Conservation (phyloP, 352 stramenopile species). For the Phytophthora idaei region DNA sequence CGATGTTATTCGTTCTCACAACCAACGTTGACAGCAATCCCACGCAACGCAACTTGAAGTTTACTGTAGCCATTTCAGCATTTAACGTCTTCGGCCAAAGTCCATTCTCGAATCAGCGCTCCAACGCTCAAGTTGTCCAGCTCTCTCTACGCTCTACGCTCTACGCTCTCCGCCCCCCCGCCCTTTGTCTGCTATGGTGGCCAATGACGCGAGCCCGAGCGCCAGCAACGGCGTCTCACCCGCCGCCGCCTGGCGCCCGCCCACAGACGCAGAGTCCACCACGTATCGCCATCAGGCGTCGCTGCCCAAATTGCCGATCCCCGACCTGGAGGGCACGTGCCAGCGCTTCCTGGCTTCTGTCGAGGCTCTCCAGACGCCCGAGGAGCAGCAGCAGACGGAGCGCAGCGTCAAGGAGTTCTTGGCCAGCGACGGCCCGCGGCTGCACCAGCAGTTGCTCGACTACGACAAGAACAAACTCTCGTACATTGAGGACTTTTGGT, state of each 20-base stretch:
- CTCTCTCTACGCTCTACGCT: neutral
- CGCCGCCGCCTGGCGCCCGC: conserved; percentile 22
- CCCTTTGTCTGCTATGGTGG: conserved; percentile 7
- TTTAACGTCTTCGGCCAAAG: neutral
- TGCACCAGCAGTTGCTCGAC: conserved; percentile 73
- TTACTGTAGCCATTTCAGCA: conserved; percentile 17
- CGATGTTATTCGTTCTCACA: conserved; percentile 1
- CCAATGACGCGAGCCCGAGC: conserved; percentile 16
- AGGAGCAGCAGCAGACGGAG: conserved; percentile 63
- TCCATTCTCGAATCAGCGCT: conserved; percentile 15
- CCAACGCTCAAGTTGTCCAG: conserved; percentile 1
- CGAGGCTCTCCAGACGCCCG: conserved; percentile 71
- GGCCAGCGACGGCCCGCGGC: conserved; percentile 63
- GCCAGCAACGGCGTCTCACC: neutral
- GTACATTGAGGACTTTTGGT: conserved; percentile 96
- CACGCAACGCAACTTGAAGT: conserved; percentile 19
- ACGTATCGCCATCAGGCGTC: conserved; percentile 77
- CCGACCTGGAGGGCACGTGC: conserved; percentile 80
- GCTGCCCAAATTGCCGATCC: conserved; percentile 89
- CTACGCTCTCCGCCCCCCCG: neutral
- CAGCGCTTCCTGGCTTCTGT: conserved; percentile 79
- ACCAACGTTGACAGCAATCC: conserved; percentile 1
- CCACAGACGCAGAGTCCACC: conserved; percentile 45
- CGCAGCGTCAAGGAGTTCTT: conserved; percentile 68
- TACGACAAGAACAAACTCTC: conserved; percentile 80